Base-by-base conservation (phyloP, 805 yeast genomes). In the Yarrowia hollandica region DNA sequence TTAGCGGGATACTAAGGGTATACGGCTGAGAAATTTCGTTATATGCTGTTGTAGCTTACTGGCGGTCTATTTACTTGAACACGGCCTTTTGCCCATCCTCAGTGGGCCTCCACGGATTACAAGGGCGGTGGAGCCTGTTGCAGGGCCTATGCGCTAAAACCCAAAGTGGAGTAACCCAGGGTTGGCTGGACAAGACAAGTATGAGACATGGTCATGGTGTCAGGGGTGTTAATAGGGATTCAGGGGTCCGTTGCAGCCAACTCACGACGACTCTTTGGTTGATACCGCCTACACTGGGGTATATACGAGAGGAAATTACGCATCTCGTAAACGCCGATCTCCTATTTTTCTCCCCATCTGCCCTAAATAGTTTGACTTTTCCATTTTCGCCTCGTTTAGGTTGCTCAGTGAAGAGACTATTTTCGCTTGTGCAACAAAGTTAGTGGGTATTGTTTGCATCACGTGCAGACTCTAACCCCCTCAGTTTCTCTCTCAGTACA, bases 401-500 rank as follows among this genome's bases (percentile, higher is more conserved):
- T 33, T 33, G 37, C 37, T 15, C 18, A 33, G 14, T 38, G 30
- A 26, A 26, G 30, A 26, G 30, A 26, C 30, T 26, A 26, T n/a
- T 22, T 38, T 38, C 11, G 16, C 39, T 19, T 19, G 16, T 11
- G 15, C 41, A 19, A n/a, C 30, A 38, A 15, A 38, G 44, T 38
- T 38, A 10, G 28, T 37, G 26, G 26, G 28, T 11, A 25, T 41
- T 44, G 52, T 44, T 44, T 44, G 52, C 52, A 44, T 44, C 52
- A 44, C 52, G 52, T 44, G 52, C 52, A 44, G 52, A 41, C 33
- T 23, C 16, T 38, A 41, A 7, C 33, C 48, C 48, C 48, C 48
- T 41, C 48, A 41, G 37, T 33, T n/a, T 41, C 30, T 41, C 31
- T 25, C 46, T 8, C 46, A 41, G 33, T 41, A 41, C 48, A 41